phyloP scores from a whole-genome alignment of 805 yeast genomes.

The Priceomyces fermenticarens region DNA sequence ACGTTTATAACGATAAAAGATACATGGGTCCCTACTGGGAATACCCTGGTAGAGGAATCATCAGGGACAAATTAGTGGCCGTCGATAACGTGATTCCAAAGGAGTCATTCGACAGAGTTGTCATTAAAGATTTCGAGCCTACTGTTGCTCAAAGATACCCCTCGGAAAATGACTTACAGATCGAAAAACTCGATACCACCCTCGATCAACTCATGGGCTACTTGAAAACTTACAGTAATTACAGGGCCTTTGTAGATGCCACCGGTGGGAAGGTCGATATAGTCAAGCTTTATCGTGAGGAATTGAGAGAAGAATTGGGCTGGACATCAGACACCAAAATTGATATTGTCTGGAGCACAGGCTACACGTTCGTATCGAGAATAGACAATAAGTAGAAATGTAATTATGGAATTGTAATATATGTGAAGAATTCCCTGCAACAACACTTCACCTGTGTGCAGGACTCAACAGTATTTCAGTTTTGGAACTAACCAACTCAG shows the following conservation, averaged over 20 bases:
- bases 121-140: conserved; percentile 15
- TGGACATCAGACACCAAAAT: conserved; percentile 46
- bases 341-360: conserved; percentile 48
- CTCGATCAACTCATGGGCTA: conserved; percentile 50
- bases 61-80: conserved; percentile 44
- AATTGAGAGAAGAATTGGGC: conserved; percentile 39
- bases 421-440: no score
- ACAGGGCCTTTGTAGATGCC: conserved; percentile 50
- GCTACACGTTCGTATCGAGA: conserved; percentile 47
- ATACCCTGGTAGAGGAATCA: conserved; percentile 67
- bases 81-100: conserved; percentile 42
- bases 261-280: conserved; percentile 32
- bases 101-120: conserved; percentile 38
- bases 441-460: no score
- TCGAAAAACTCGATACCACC: conserved; percentile 38
- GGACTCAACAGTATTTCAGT: no score
- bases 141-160: not conserved
- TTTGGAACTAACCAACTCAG: no score
- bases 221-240: conserved; percentile 68
- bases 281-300: conserved; percentile 31
- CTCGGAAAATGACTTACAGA: conserved; percentile 19
- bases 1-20: conserved; percentile 40
- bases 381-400: no score
- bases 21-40: conserved; percentile 77
- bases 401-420: no score